Base-by-base conservation (phyloP, 2,329 filamentous ascomycete species). In the Dothistroma septosporum region DNA sequence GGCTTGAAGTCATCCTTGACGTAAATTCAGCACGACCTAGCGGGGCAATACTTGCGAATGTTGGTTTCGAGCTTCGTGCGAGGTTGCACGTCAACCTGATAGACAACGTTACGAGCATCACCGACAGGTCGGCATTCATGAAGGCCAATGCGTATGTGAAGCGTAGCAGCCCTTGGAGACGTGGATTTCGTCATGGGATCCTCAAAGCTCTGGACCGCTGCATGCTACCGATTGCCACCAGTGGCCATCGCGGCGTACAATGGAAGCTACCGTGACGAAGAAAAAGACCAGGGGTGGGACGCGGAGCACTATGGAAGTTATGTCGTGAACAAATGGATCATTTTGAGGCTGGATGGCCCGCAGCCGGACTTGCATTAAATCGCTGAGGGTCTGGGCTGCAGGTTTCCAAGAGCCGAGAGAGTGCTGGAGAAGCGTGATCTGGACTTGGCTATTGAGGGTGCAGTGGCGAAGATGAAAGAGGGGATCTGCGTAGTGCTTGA, bases 11-110 rank as follows among this genome's bases (percentile, higher is more conserved):
- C n/a, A n/a, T n/a, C n/a, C n/a, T n/a, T n/a, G n/a, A n/a, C n/a
- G n/a, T 83, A 1, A 72, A 67, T 1, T 37, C 33, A 37, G 33
- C 33, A 37, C 10, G 33, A 37, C 10, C 10, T 37, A 9, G 33
- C 33, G 33, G 33, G 33, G 33, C 14, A 16, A 37, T 37, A 11
- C 33, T 37, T 37, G 33, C 33, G 33, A 37, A 37, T 3, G 14
- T 37, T 37, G 33, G 33, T 37, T 3, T 16, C 10, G 33, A 37
- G 33, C 33, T 37, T 37, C 10, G 33, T 16, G 14, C 10, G 33
- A 37, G 33, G 33, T 37, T 37, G 10, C 14, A 16, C 14, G 33
- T 2, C 33, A 37, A 9, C 2, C 2, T 37, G 10, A 4, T 9
- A 37, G 3, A 37, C 2, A 2, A 37, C 14, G 33, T 11, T 37